These are phyloP conservation scores for Yamadazyma nakazawae DNA, from an alignment of 805 yeast genomes.

Conservation along the genomic window DNA sequence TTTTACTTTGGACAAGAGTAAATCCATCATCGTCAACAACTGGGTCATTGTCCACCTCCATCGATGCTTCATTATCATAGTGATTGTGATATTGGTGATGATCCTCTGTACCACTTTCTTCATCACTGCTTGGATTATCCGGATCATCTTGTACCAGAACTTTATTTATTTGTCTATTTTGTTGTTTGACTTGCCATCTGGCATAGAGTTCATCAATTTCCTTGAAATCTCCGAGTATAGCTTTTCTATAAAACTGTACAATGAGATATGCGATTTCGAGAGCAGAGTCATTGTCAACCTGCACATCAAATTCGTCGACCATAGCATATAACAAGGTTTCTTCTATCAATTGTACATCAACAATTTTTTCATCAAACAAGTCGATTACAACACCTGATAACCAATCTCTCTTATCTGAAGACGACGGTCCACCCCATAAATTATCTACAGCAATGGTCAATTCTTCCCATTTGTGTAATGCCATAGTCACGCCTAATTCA, in stretches of 20 bases:
- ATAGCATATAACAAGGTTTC: conserved; percentile 82
- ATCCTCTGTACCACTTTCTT: conserved; percentile 21
- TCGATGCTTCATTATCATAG: conserved; percentile 23
- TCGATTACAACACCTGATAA: conserved; percentile 78
- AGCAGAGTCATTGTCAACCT: conserved; percentile 87
- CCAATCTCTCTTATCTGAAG: conserved; percentile 94
- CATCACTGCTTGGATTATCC: conserved; percentile 55
- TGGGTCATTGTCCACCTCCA: conserved; percentile 51
- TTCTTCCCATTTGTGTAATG: conserved; percentile 87
- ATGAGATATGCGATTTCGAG: conserved; percentile 66
- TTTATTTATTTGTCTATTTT: conserved; percentile 20
- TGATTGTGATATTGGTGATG: background rate
- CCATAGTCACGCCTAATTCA: conserved; percentile 91
- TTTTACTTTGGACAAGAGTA: conserved; percentile 72
- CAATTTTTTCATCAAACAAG: conserved; percentile 61
- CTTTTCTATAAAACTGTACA: conserved; percentile 63
- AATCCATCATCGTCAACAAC: conserved; percentile 93
- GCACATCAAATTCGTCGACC: conserved; percentile 91
- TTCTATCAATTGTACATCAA: conserved; percentile 78
- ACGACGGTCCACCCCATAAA: conserved; percentile 93
- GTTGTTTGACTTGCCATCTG: conserved; percentile 56
- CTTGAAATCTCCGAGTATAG: conserved; percentile 49
- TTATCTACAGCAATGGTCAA: conserved; percentile 85
- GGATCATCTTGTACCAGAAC: conserved; percentile 60
- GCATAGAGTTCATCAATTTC: conserved; percentile 58